Evolutionary conservation across 148 eudicot genomes (phyloP).

Genomic region (Rhododendron molle): DNA sequence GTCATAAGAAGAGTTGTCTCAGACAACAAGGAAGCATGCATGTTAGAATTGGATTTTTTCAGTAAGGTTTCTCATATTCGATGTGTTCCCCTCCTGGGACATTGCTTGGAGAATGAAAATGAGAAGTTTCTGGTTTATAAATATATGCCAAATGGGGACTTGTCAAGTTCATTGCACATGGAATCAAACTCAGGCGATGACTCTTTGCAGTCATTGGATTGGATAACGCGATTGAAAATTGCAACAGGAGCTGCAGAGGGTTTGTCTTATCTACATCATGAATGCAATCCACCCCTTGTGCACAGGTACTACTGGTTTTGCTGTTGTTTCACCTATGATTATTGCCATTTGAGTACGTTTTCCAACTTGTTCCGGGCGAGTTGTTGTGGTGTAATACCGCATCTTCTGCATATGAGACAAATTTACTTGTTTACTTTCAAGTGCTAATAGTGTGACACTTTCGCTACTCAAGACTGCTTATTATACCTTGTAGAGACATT

Average conservation of each 20-base stretch:
- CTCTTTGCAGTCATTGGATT: slow-evolving; percentile 81
- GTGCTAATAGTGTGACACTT: background rate
- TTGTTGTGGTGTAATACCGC: background rate
- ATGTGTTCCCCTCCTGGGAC: slow-evolving; percentile 80
- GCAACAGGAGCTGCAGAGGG: slow-evolving; percentile 95
- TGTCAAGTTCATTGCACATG: slow-evolving; percentile 76
- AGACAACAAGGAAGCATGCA: slow-evolving; percentile 54
- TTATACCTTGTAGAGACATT: background rate
- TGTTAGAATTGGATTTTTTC: slow-evolving; percentile 75
- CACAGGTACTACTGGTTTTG: slow-evolving; percentile 61
- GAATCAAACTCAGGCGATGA: slow-evolving; percentile 52
- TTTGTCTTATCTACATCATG: slow-evolving; percentile 82
- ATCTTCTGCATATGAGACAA: background rate
- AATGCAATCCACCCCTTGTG: slow-evolving; percentile 83
- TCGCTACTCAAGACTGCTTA: background rate
- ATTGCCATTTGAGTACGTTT: background rate
- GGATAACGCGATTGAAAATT: slow-evolving; percentile 95
- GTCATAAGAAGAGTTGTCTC: slow-evolving; percentile 62
- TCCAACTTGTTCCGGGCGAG: background rate
- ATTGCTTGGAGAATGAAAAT: slow-evolving; percentile 80
- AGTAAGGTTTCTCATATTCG: slow-evolving; percentile 76
- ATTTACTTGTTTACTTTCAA: background rate
- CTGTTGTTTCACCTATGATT: background rate
- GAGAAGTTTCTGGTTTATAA: slow-evolving; percentile 84
- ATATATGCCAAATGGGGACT: slow-evolving; percentile 78